phyloP scores from a whole-genome alignment of 2,329 filamentous ascomycete genomes.

The Onygenales sp. region DNA sequence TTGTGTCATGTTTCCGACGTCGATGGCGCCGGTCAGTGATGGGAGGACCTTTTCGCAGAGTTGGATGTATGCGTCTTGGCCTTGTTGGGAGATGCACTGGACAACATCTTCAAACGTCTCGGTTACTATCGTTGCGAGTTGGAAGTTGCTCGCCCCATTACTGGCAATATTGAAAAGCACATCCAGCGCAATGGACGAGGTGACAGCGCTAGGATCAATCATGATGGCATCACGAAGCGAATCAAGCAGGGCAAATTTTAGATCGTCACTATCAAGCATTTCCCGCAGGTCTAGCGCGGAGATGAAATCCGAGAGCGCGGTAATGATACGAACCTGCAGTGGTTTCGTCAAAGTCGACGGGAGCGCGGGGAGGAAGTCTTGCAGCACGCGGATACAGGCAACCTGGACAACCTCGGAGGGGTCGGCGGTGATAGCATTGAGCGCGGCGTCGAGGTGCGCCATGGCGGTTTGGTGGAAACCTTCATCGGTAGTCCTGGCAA shows the following conservation, averaged over 20 bases:
- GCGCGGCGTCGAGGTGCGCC: conserved; percentile 46
- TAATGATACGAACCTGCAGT: conserved; percentile 53
- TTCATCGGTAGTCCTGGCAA: conserved; percentile 59
- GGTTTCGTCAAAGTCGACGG: conserved; percentile 41
- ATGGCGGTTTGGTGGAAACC: conserved; percentile 35
- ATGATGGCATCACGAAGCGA: conserved; percentile 74
- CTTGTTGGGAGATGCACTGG: conserved; percentile 53
- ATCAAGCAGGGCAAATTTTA: conserved; percentile 82
- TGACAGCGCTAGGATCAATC: conserved; percentile 64
- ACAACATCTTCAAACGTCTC: conserved; percentile 90
- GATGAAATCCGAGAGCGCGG: conserved; percentile 61
- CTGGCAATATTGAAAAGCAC: conserved; percentile 84
- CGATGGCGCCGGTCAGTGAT: conserved; percentile 78
- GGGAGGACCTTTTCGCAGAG: conserved; percentile 82
- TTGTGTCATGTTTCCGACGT: conserved; percentile 74
- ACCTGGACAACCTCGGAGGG: conserved; percentile 84
- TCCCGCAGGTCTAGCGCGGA: conserved; percentile 71
- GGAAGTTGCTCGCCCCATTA: conserved; percentile 81
- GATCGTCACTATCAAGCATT: conserved; percentile 79
- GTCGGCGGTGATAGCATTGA: conserved; percentile 67
- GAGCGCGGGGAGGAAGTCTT: conserved; percentile 53
- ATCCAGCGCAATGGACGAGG: conserved; percentile 62
- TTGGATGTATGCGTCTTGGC: conserved; percentile 59
- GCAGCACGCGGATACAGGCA: conserved; percentile 77
- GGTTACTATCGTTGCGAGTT: conserved; percentile 75